Conservation (phyloP, 352 stramenopile genomes). For the Poterioochromonas sp. region DNA sequence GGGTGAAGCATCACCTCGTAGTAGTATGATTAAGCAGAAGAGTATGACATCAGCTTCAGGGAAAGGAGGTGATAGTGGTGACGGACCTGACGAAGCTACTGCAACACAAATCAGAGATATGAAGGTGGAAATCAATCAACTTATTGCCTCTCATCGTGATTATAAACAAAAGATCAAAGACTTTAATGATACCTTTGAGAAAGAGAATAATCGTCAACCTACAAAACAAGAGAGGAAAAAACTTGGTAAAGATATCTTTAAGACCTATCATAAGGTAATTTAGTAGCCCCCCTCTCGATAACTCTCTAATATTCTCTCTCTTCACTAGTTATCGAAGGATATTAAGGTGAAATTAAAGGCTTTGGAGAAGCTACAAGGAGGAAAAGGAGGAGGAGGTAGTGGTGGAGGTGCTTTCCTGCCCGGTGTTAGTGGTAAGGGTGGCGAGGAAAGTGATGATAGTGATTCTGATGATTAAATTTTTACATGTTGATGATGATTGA, state of each 20-base stretch:
- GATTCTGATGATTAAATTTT: neutral
- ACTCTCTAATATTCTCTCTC: neutral
- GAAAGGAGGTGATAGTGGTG: too few relatives aligned
- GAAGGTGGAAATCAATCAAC: conserved; percentile 3
- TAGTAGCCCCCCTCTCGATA: neutral
- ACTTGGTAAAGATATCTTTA: conserved; percentile 2
- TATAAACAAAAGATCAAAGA: neutral
- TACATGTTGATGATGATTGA: neutral
- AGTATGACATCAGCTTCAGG: too few relatives aligned
- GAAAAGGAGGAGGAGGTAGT: neutral
- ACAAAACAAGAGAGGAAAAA: neutral
- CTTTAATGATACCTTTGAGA: neutral
- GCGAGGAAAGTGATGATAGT: neutral
- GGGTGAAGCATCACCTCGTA: too few relatives aligned
- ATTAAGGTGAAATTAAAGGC: neutral
- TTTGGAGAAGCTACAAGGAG: conserved; percentile 11
- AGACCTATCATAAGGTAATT: conserved; percentile 1
- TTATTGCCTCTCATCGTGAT: neutral
- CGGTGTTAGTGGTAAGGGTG: neutral
- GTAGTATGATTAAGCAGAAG: too few relatives aligned
- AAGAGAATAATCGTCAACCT: neutral
- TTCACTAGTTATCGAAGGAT: neutral
- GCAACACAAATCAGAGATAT: neutral
- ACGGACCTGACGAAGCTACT: neutral
- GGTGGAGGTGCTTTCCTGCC: neutral